Percentiles rank a stretch among this genome's conserved stretches.
Conservation (phyloP, 2,329 filamentous ascomycete species). For the Colletotrichum graminicola region DNA sequence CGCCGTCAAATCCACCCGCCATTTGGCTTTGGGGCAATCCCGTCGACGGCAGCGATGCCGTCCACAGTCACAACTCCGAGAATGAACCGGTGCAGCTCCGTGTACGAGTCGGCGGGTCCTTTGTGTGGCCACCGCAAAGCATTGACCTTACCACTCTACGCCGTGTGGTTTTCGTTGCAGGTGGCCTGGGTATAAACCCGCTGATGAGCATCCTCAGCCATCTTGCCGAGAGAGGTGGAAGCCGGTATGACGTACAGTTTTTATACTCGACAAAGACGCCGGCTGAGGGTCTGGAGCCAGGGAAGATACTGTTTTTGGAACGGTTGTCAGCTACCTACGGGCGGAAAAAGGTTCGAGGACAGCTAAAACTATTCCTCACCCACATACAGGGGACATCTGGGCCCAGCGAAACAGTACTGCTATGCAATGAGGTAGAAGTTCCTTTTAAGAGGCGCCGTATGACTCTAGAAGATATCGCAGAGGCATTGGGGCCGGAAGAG, state of each 20-base stretch:
- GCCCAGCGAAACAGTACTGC: neutral
- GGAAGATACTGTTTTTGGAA: constrained; percentile 64
- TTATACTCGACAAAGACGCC: constrained; percentile 69
- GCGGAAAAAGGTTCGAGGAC: constrained; percentile 53
- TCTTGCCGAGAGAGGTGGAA: constrained; percentile 59
- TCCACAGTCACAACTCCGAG: constrained; percentile 65
- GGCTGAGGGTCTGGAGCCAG: constrained; percentile 46
- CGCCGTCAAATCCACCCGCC: constrained; percentile 77
- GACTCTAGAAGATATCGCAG: constrained; percentile 55
- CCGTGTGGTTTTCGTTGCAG: constrained; percentile 80
- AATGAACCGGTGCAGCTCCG: constrained; percentile 67
- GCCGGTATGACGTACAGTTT: constrained; percentile 62
- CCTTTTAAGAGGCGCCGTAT: constrained; percentile 57
- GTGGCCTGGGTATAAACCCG: constrained; percentile 87
- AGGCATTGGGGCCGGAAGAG: constrained; percentile 53
- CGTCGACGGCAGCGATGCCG: constrained; percentile 33
- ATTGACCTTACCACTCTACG: constrained; percentile 59
- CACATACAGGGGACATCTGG: constrained; percentile 33
- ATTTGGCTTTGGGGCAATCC: constrained; percentile 78
- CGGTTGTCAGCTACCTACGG: constrained; percentile 59
- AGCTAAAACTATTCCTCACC: constrained; percentile 63
- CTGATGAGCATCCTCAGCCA: constrained; percentile 79
- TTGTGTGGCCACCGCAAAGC: constrained; percentile 75
- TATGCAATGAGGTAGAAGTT: constrained; percentile 45
- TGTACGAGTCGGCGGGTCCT: constrained; percentile 84